Evolutionary conservation across 2,329 filamentous ascomycete genomes (phyloP), one percentile per base, ranked within the genome.

Genomic region (Kalmusia sp.): DNA sequence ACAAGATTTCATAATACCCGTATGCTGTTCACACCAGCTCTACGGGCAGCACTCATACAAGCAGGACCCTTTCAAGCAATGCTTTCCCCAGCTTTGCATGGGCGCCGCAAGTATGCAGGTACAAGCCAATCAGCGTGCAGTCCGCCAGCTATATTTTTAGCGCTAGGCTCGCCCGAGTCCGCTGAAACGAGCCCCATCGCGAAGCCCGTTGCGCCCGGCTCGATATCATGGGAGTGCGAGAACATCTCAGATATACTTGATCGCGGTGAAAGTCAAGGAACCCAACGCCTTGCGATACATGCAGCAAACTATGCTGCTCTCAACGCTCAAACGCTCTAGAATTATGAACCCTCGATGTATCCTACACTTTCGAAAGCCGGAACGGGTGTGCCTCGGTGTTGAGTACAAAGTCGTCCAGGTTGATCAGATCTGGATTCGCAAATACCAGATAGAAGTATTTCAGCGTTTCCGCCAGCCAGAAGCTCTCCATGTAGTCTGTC

Each of bases 351-450:
- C 15, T 3, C 8, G 14, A 28, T 37, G 15, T 15, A 11, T 25
- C n/a, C 51, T 35, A 38, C 12, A 25, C 41, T 28, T 46, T 46
- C 17, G 65, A 57, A 27, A 67, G 51, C 52, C 63, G 70, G 38
- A 80, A 79, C 1, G 77, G 75, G 70, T 80, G 78, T 25, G 78
- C 78, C 60, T 80, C 78, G 6, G 78, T 80, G 48, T 79, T 80
- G 52, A 80, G 71, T 9, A 79, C 77, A 60, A 69, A 80, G n/a
- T 79, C 74, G 62, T 80, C 78, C 61, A 80, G 56, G 51, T 71
- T 76, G 22, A 80, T 69, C 40, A 77, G 41, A 24, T 70, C 70
- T n/a, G 75, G 67, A 58, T 78, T 73, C 44, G 75, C 75, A 66
- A 79, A 80, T 8, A 76, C 67, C 12, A 80, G 57, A 55, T 79